phyloP scores from a whole-genome alignment of 2,329 filamentous ascomycete species.

The Hortaea sp. region DNA sequence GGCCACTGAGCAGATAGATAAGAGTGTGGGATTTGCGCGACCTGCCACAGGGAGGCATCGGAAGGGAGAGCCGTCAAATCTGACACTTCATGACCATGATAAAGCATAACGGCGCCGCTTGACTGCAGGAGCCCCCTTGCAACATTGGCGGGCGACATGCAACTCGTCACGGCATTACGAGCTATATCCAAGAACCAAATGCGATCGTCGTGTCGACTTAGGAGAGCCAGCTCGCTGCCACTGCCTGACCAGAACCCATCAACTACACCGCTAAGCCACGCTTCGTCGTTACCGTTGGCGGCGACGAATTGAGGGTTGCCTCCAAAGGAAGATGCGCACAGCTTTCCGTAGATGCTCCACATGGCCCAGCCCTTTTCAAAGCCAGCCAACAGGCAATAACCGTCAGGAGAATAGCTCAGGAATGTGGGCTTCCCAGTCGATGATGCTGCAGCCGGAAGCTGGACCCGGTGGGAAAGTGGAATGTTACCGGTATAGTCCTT shows the following conservation, averaged over 20 bases:
- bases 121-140: slow-evolving; percentile 84
- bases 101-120: slow-evolving; percentile 78
- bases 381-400: slow-evolving; percentile 89
- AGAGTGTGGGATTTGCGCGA: slow-evolving; percentile 68
- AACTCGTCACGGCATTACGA: slow-evolving; percentile 83
- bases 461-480: slow-evolving; percentile 70
- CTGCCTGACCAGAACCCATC: slow-evolving; percentile 80
- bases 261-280: slow-evolving; percentile 71
- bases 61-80: slow-evolving; percentile 86
- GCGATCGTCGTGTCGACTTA: slow-evolving; percentile 56
- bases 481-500: slow-evolving; percentile 92
- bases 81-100: slow-evolving; percentile 83
- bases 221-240: slow-evolving; percentile 74
- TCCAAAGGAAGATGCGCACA: slow-evolving; percentile 73
- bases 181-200: slow-evolving; percentile 88
- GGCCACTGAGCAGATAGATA: slow-evolving; percentile 94
- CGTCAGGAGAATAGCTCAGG: slow-evolving; percentile 83
- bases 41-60: slow-evolving; percentile 92
- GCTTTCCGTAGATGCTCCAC: slow-evolving; percentile 96
- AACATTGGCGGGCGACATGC: slow-evolving; percentile 83
- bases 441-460: slow-evolving; percentile 54
- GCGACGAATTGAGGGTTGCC: slow-evolving; percentile 54
- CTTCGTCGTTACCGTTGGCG: slow-evolving; percentile 61
- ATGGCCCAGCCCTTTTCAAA: slow-evolving; percentile 89
- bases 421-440: slow-evolving; percentile 63